These are phyloP conservation scores for Phytomonas francai DNA, from an alignment of 208 protist species.

Conservation along the genomic window DNA sequence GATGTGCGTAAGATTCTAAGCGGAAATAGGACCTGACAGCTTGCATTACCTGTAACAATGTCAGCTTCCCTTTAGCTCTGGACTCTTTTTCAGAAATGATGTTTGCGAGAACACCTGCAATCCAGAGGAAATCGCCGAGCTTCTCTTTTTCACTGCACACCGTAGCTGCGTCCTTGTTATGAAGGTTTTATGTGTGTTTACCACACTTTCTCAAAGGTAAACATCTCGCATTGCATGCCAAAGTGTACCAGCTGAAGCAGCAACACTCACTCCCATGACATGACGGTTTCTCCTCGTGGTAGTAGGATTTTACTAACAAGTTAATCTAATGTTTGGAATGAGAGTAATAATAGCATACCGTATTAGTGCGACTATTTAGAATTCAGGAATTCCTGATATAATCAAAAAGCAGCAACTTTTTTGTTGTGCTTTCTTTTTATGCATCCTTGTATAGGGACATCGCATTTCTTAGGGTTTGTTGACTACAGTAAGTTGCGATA, in stretches of 20 bases:
- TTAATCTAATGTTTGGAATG: neutral
- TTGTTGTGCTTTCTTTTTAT: neutral
- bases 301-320: neutral
- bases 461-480: neutral
- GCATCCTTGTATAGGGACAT: neutral
- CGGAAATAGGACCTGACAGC: neutral
- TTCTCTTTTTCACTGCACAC: constrained; percentile 3
- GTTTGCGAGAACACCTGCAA: neutral
- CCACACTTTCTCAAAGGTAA: neutral
- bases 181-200: neutral
- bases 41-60: neutral
- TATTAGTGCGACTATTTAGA: neutral
- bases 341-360: neutral
- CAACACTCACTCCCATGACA: neutral
- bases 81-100: neutral
- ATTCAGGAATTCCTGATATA: neutral
- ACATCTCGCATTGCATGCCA: neutral
- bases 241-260: neutral
- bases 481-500: neutral
- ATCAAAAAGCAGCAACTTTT: neutral
- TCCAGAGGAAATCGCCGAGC: neutral
- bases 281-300: neutral
- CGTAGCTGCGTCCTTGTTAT: neutral
- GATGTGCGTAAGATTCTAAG: neutral
- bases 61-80: neutral